Conservation (phyloP, 2,329 filamentous ascomycete species). For the Septoria petroselini region DNA sequence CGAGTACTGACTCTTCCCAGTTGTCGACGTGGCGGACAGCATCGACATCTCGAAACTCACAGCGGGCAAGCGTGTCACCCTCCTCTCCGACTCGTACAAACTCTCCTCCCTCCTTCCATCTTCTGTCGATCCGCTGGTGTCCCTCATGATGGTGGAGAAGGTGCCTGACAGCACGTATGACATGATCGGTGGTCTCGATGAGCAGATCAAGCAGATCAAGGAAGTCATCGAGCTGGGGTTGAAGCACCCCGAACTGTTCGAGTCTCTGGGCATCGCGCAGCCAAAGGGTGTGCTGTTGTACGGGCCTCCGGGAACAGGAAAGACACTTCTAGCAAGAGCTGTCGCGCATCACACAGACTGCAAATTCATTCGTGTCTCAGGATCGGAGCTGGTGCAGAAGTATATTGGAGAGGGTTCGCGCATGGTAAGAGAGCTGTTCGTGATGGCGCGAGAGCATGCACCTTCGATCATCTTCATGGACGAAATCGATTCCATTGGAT, state of each 20-base stretch:
- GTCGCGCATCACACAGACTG: constrained; percentile 98
- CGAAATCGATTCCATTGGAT: constrained; percentile 98
- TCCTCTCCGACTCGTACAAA: constrained; percentile 97
- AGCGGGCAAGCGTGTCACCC: constrained; percentile 92
- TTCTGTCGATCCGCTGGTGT: constrained; percentile 95
- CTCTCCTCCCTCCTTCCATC: constrained; percentile 98
- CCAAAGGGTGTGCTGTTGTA: constrained; percentile 97
- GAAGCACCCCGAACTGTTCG: constrained; percentile 97
- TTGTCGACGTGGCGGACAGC: constrained; percentile 90
- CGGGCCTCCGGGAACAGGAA: constrained; percentile 93
- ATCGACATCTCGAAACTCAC: constrained; percentile 96
- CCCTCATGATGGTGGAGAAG: constrained; percentile 99
- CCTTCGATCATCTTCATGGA: constrained; percentile 99
- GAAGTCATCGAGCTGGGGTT: constrained; percentile 98
- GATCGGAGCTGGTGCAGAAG: constrained; percentile 95
- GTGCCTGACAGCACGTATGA: constrained; percentile 99
- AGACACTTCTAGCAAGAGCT: constrained; percentile 89
- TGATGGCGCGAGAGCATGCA: constrained; percentile 97
- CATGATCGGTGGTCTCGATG: constrained; percentile 98
- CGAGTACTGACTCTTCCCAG: constrained; percentile 47
- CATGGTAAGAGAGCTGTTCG: constrained; percentile 98
- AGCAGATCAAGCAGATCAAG: constrained; percentile 99
- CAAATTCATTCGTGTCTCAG: constrained; percentile 97
- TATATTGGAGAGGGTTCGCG: constrained; percentile 97
- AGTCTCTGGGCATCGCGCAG: constrained; percentile 97